Conservation (phyloP, 352 stramenopile species). For the Phytophthora fragariaefolia region DNA sequence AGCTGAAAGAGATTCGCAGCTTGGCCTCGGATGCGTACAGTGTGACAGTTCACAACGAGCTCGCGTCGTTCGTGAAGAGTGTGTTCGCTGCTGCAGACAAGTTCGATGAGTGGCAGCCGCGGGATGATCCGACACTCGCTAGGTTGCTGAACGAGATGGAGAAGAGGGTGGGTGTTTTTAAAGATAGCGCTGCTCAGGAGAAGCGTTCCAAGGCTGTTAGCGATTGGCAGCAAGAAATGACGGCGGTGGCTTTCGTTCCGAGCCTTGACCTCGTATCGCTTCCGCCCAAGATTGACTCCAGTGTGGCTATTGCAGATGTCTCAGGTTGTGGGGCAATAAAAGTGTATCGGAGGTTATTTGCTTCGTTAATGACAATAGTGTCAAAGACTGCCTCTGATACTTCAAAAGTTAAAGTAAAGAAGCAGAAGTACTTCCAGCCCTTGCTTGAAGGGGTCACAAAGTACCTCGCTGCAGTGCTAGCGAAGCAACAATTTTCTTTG, state of each 20-base stretch:
- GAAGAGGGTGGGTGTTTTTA: slow-evolving; percentile 2
- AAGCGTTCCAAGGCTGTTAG: background rate
- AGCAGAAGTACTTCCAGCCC: slow-evolving; percentile 13
- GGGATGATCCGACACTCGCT: slow-evolving; percentile 13
- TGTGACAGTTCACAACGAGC: slow-evolving; percentile 15
- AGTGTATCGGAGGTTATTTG: no score
- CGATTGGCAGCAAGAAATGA: slow-evolving; percentile 19
- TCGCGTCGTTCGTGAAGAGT: slow-evolving; percentile 18
- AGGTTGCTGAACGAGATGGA: slow-evolving; percentile 26
- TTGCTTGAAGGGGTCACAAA: slow-evolving; percentile 17
- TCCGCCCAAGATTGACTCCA: slow-evolving; percentile 11
- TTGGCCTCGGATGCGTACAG: slow-evolving; percentile 4
- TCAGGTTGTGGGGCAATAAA: no score
- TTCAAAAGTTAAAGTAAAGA: slow-evolving; percentile 1
- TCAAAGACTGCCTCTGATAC: no score
- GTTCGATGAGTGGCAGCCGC: slow-evolving; percentile 23
- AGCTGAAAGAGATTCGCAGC: slow-evolving; percentile 7
- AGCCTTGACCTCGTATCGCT: slow-evolving; percentile 21
- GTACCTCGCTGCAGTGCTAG: slow-evolving; percentile 4
- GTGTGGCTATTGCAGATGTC: no score
- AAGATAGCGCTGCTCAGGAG: slow-evolving; percentile 15
- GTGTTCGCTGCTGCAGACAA: slow-evolving; percentile 5
- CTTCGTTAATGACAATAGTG: no score
- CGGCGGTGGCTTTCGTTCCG: slow-evolving; percentile 15
- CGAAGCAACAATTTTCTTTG: background rate